phyloP scores from a whole-genome alignment of 1,284 basidiomycete species.

The Ustilago lituana region DNA sequence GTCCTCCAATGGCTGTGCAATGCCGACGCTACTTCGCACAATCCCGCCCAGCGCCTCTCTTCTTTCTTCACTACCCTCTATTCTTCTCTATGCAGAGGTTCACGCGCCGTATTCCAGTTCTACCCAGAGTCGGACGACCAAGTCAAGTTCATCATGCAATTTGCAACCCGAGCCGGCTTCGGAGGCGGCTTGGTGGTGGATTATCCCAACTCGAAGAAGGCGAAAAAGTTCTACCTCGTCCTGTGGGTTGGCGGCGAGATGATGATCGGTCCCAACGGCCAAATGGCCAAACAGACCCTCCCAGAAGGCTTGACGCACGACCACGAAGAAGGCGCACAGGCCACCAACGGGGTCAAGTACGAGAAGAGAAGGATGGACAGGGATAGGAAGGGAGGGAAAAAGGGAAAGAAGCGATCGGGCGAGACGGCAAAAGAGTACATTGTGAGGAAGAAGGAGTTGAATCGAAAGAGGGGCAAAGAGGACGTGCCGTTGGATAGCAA shows the following conservation, averaged over 20 bases:
- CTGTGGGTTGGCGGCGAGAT: constrained; percentile 68
- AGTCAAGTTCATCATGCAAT: constrained; percentile 81
- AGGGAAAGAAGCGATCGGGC: constrained; percentile 71
- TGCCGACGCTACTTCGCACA: constrained; percentile 90
- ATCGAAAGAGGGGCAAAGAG: constrained; percentile 72
- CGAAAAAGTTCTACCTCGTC: constrained; percentile 67
- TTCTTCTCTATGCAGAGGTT: constrained; percentile 87
- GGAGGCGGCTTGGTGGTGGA: constrained; percentile 96
- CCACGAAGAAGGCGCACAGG: constrained; percentile 43
- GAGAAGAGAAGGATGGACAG: constrained; percentile 39
- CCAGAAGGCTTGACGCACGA: constrained; percentile 56
- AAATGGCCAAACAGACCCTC: constrained; percentile 49
- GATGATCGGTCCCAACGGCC: constrained; percentile 66
- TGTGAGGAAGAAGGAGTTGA: constrained; percentile 73
- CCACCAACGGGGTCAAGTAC: constrained; percentile 32
- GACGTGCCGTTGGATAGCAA: constrained; percentile 63
- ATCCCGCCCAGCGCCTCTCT: constrained; percentile 87
- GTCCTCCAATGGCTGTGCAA: constrained; percentile 99
- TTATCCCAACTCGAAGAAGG: constrained; percentile 68
- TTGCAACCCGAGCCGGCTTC: constrained; percentile 93
- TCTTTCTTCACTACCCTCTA: constrained; percentile 98
- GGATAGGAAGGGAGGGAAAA: constrained; percentile 68
- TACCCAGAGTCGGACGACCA: constrained; percentile 66
- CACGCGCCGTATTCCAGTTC: constrained; percentile 81
- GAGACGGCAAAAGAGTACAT: constrained; percentile 70